phyloP scores from a whole-genome alignment of 202 grass and related monocot genomes.

The Hordeum pubiflorum region DNA sequence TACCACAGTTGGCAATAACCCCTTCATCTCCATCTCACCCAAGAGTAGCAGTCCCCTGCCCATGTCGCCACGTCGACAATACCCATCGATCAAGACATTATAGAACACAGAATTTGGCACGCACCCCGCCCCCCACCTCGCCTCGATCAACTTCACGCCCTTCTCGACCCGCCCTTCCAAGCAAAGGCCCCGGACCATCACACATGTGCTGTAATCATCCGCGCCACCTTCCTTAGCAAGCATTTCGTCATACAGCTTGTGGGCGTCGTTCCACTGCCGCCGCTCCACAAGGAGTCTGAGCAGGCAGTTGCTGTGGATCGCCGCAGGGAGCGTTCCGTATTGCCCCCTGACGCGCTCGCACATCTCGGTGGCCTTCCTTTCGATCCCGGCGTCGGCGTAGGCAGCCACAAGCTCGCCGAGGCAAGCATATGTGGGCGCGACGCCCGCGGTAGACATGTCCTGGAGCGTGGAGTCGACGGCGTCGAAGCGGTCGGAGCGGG shows the following conservation, averaged over 20 bases:
- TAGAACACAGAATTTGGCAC: slow-evolving; percentile 52
- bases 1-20: slow-evolving; percentile 49
- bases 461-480: slow-evolving; percentile 11
- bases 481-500: slow-evolving; percentile 25
- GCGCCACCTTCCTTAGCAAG: slow-evolving; percentile 32
- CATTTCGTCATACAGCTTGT: slow-evolving; percentile 63
- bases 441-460: slow-evolving; percentile 18
- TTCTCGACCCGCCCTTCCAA: slow-evolving; percentile 55
- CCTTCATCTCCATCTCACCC: slow-evolving; percentile 57
- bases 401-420: slow-evolving; percentile 29
- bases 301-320: slow-evolving; percentile 29
- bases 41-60: slow-evolving; percentile 42
- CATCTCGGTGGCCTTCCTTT: slow-evolving; percentile 15
- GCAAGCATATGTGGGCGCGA: slow-evolving; percentile 21
- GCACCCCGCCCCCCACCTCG: slow-evolving; percentile 62
- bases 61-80: slow-evolving; percentile 38
- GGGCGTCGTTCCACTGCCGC: slow-evolving; percentile 25
- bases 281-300: slow-evolving; percentile 45
- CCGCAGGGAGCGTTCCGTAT: slow-evolving; percentile 19
- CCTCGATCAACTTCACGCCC: slow-evolving; percentile 49
- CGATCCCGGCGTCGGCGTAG: slow-evolving; percentile 37
- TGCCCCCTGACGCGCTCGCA: slow-evolving; percentile 17
- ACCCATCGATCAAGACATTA: slow-evolving; percentile 60
- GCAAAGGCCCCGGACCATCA: slow-evolving; percentile 55
- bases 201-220: slow-evolving; percentile 58